Base-by-base conservation (phyloP, 805 yeast genomes). In the Debaryomyces prosopidis region DNA sequence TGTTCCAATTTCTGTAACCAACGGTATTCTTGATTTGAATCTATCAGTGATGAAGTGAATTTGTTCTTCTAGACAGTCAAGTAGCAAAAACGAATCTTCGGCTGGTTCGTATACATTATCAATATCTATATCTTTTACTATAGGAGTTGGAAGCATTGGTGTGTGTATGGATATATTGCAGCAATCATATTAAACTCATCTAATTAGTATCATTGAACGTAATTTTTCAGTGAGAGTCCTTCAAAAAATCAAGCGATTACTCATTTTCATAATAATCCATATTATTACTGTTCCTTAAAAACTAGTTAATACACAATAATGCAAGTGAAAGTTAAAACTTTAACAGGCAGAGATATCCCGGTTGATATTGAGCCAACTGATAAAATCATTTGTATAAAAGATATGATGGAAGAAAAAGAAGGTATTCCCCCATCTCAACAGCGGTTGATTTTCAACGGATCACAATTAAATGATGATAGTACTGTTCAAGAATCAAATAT, bases 351-450 rank as follows among this genome's bases (percentile, higher is more conserved):
- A 70, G 89, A 84, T 80, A 86, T 86, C 57, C 81, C 86, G 47
- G 80, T 87, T 49, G 89, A 85, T 53, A 80, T 87, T 33, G 91
- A 85, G 54, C 80, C 88, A 39, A 58, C 75, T 6, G 90, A 85
- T 57, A 80, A 76, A 61, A 76, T 88, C 47, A 77, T 81, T 49
- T 80, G 85, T 40, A 82, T 92, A 67, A 92, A 92, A 67, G 97
- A 92, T 62, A 80, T 86, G 62, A 81, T 92, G 71, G 98, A 94
- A 65, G 97, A 92, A 60, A 89, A 89, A 58, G 98, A 92, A 64
- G 99, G 98, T 1, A 92, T 92, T 45, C 97, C 98, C 2, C 97
- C 98, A 9, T 82, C 87, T 26, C 99, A 92, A 69, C 99, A 94
- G 68, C 81, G 96, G 54, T 81, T 92, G 53, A 85, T 92, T 57